Percentiles rank a stretch among this genome's conserved stretches.
Evolutionary conservation across 306 rosid species (phyloP).

Genomic region (Vicia villosa): DNA sequence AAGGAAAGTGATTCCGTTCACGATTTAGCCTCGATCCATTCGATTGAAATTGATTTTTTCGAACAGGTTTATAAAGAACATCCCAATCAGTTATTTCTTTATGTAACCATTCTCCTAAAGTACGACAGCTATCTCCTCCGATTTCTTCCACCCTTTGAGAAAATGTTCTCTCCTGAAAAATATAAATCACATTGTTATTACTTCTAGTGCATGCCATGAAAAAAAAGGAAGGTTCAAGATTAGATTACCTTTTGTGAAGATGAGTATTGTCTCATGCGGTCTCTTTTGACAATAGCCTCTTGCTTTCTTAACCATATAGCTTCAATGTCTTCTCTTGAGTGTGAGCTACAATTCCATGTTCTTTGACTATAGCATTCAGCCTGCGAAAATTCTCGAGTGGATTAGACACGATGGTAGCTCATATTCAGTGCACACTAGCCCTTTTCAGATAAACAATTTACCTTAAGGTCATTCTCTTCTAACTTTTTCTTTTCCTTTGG

Average conservation of each 20-base stretch:
- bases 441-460: slow-evolving; percentile 12
- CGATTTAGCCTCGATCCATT: no score
- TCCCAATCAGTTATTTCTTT: slow-evolving; percentile 43
- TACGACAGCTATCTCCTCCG: slow-evolving; percentile 42
- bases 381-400: slow-evolving; percentile 46
- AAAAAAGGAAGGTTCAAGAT: slow-evolving; percentile 17
- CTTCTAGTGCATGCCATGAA: background rate
- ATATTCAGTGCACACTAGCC: slow-evolving; percentile 26
- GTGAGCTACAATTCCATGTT: slow-evolving; percentile 66
- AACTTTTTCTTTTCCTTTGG: slow-evolving; percentile 44
- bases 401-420: slow-evolving; percentile 22
- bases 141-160: slow-evolving; percentile 46
- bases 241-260: slow-evolving; percentile 71
- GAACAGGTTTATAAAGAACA: slow-evolving; percentile 28
- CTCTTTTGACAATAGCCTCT: slow-evolving; percentile 71
- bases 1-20: no score
- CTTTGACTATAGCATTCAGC: slow-evolving; percentile 49
- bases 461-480: slow-evolving; percentile 54
- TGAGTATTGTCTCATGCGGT: slow-evolving; percentile 80
- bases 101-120: slow-evolving; percentile 50
- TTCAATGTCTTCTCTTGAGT: slow-evolving; percentile 62
- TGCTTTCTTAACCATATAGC: slow-evolving; percentile 59
- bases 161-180: slow-evolving; percentile 61
- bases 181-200: slow-evolving; percentile 6
- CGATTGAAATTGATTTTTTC: no score